Evolutionary conservation across 1,284 basidiomycete genomes (phyloP).

Genomic region (Ustilago vetiveriae): DNA sequence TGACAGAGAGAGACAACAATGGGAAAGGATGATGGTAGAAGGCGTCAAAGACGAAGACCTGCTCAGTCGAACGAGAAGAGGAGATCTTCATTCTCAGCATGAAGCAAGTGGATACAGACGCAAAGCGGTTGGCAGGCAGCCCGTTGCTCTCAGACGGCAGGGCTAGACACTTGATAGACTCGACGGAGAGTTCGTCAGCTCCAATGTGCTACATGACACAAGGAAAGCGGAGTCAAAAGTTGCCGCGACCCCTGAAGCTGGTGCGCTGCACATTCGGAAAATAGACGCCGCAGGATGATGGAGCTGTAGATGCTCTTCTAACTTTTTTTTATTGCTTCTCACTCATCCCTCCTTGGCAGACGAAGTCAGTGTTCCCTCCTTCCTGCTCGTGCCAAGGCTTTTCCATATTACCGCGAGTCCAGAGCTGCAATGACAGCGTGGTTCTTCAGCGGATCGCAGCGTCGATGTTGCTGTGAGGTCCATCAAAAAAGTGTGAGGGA

Average conservation of each 20-base stretch:
- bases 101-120: background rate
- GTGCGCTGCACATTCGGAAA: background rate
- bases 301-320: slow-evolving; percentile 14
- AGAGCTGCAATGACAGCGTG: too few relatives aligned
- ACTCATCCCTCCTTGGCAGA: too few relatives aligned
- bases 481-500: too few relatives aligned
- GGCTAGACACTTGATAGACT: too few relatives aligned
- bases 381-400: background rate
- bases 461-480: too few relatives aligned
- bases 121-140: too few relatives aligned
- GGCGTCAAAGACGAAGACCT: background rate
- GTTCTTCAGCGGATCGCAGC: too few relatives aligned
- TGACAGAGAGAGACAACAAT: background rate
- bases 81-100: background rate
- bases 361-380: background rate
- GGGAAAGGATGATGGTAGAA: background rate
- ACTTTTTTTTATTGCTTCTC: background rate
- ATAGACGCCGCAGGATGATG: slow-evolving; percentile 3
- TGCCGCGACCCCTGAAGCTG: background rate
- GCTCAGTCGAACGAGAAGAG: background rate
- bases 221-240: background rate
- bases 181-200: too few relatives aligned
- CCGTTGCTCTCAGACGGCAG: too few relatives aligned
- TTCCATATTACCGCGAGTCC: too few relatives aligned
- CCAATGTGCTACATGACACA: too few relatives aligned